Evolutionary conservation across 352 stramenopile species (phyloP).

Genomic region (Thalassiosira livingstoniorum): DNA sequence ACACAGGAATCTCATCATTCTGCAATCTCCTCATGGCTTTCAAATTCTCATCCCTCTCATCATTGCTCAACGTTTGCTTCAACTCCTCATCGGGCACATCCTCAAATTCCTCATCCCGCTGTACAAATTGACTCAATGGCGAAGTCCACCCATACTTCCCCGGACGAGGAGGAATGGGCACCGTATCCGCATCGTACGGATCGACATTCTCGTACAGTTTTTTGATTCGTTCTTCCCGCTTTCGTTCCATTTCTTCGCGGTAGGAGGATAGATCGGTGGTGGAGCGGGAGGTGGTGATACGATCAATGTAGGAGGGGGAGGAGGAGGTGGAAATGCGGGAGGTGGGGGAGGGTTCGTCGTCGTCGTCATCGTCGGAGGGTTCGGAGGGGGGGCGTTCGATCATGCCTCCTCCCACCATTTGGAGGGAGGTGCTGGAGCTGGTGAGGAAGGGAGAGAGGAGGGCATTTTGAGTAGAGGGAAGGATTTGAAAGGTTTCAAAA

Average conservation of each 20-base stretch:
- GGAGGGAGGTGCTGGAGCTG: conserved; percentile 1
- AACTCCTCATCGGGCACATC: conserved; percentile 63
- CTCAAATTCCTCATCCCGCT: conserved; percentile 23
- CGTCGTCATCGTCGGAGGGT: conserved; percentile 53
- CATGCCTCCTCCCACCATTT: conserved; percentile 39
- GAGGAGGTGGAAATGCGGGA: conserved; percentile 26
- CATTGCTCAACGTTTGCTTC: conserved; percentile 65
- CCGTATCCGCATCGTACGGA: conserved; percentile 58
- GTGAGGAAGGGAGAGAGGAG: background rate
- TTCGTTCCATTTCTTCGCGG: conserved; percentile 9
- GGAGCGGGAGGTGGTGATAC: background rate
- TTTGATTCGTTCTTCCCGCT: conserved; percentile 33
- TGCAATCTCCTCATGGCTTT: conserved; percentile 71
- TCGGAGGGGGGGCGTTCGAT: conserved; percentile 24
- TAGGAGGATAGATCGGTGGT: conserved; percentile 47
- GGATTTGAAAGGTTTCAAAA: too few species aligned
- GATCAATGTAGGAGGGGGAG: conserved; percentile 29
- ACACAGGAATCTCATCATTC: conserved; percentile 66
- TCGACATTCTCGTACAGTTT: conserved; percentile 21
- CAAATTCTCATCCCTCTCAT: conserved; percentile 79
- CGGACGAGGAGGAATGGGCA: conserved; percentile 73
- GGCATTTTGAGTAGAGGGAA: too few species aligned
- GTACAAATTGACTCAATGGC: conserved; percentile 12
- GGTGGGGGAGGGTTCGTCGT: conserved; percentile 55
- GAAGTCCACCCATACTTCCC: conserved; percentile 60